These are phyloP conservation scores for Fusarium metavorans DNA, from an alignment of 2,329 filamentous ascomycete genomes.

Conservation along the genomic window DNA sequence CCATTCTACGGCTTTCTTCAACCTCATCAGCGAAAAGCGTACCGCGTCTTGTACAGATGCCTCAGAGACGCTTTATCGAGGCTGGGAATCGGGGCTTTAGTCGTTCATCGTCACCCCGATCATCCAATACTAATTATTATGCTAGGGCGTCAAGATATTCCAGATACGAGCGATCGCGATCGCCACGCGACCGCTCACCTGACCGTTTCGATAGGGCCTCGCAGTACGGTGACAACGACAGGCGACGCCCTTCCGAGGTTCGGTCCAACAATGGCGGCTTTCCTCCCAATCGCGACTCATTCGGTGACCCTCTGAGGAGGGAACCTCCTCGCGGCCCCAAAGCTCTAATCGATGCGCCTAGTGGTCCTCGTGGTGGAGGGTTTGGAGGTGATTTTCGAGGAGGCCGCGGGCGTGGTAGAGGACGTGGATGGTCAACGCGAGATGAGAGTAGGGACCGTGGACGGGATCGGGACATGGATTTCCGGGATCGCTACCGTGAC, in stretches of 20 bases:
- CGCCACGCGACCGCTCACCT: constrained; percentile 76
- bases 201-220: constrained; percentile 70
- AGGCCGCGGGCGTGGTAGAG: constrained; percentile 64
- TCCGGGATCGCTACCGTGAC: constrained; percentile 69
- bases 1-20: not conserved
- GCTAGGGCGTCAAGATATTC: constrained; percentile 71
- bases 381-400: constrained; percentile 74
- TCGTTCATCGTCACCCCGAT: not conserved
- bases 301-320: constrained; percentile 67
- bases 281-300: constrained; percentile 68
- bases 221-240: constrained; percentile 73
- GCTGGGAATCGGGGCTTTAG: not conserved
- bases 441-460: constrained; percentile 73
- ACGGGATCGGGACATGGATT: constrained; percentile 71
- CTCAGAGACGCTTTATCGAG: not conserved
- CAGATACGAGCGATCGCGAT: constrained; percentile 71
- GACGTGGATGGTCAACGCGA: constrained; percentile 66
- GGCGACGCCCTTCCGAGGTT: constrained; percentile 74
- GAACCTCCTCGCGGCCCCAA: constrained; percentile 87
- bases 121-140: constrained; percentile 35
- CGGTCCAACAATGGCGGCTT: constrained; percentile 71
- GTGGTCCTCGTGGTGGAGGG: constrained; percentile 74
- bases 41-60: not conserved
- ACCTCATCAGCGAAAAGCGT: not conserved
- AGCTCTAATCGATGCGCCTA: constrained; percentile 77